A percentile compares a stretch with the other conserved stretches of the same genome.
Conservation (phyloP, 2,329 filamentous ascomycete species). For the Diplodia intermedia region DNA sequence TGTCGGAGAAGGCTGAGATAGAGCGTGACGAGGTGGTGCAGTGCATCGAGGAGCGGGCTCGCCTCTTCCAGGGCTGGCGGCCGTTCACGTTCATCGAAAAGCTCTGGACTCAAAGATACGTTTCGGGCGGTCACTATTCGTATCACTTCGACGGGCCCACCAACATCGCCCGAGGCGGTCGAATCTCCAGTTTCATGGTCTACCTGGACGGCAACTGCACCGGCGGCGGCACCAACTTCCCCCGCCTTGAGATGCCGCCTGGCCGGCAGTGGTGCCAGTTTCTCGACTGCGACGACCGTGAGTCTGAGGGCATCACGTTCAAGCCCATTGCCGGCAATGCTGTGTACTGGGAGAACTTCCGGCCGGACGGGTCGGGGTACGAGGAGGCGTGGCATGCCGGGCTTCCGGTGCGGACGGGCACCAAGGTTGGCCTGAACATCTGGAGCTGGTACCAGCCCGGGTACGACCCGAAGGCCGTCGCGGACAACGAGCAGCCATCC, state of each 20-base stretch:
- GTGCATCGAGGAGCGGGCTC: constrained; percentile 65
- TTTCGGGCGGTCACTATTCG: constrained; percentile 63
- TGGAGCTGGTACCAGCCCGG: constrained; percentile 66
- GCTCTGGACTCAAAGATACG: constrained; percentile 67
- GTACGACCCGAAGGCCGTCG: constrained; percentile 20
- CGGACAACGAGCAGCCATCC: constrained; percentile 6
- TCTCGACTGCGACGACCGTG: constrained; percentile 57
- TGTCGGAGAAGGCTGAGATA: constrained; percentile 58
- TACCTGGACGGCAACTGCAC: constrained; percentile 60
- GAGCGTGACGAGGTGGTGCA: constrained; percentile 56
- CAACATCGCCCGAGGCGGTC: constrained; percentile 33
- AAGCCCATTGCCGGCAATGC: constrained; percentile 65
- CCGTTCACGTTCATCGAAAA: constrained; percentile 65
- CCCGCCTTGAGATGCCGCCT: constrained; percentile 55
- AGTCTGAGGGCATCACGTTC: constrained; percentile 61
- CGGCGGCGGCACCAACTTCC: constrained; percentile 68
- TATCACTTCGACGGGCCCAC: constrained; percentile 61
- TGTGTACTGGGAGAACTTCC: constrained; percentile 68
- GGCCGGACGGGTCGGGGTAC: constrained; percentile 62
- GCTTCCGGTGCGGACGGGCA: constrained; percentile 62
- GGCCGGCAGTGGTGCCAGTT: constrained; percentile 63
- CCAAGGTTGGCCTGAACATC: constrained; percentile 68
- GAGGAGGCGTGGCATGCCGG: constrained; percentile 68
- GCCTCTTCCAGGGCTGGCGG: constrained; percentile 66
- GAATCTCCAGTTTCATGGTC: constrained; percentile 68